Conservation (phyloP, 2,329 filamentous ascomycete species). For the Colletotrichum liaoningense region DNA sequence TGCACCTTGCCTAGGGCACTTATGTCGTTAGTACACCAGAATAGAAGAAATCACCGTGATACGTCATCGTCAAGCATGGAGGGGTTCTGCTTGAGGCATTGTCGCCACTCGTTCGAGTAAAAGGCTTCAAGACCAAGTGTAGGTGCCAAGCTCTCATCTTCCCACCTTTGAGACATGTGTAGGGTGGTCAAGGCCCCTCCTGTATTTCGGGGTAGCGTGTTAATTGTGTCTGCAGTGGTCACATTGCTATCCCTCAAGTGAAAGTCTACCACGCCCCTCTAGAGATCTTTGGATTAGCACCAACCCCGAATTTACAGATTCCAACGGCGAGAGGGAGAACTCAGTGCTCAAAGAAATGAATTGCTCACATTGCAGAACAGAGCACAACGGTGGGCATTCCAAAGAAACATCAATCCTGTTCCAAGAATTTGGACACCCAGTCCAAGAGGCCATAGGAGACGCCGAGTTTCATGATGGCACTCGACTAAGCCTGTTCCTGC, state of each 20-base stretch:
- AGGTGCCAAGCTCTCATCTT: background rate
- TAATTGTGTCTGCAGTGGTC: background rate
- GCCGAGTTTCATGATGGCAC: background rate
- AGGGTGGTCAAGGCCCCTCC: background rate
- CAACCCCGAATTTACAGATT: background rate
- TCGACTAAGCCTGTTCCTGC: background rate
- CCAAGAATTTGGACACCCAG: background rate
- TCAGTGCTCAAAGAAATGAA: background rate
- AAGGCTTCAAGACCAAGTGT: background rate
- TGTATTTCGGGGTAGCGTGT: background rate
- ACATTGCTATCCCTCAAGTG: background rate
- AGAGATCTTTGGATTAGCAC: background rate
- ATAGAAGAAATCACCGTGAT: background rate
- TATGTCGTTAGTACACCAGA: no score
- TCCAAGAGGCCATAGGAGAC: background rate
- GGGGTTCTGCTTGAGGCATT: background rate
- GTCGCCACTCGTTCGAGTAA: background rate
- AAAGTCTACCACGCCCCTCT: background rate
- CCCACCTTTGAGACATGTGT: background rate
- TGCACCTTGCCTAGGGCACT: background rate
- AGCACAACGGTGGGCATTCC: background rate
- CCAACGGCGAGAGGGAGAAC: background rate
- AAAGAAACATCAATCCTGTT: background rate
- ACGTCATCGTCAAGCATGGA: background rate
- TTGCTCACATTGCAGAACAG: background rate